Evolutionary conservation across 768 basidiomycete species (phyloP), one percentile per base, ranked within the genome.

Genomic region (Pleurotus ostreatus): DNA sequence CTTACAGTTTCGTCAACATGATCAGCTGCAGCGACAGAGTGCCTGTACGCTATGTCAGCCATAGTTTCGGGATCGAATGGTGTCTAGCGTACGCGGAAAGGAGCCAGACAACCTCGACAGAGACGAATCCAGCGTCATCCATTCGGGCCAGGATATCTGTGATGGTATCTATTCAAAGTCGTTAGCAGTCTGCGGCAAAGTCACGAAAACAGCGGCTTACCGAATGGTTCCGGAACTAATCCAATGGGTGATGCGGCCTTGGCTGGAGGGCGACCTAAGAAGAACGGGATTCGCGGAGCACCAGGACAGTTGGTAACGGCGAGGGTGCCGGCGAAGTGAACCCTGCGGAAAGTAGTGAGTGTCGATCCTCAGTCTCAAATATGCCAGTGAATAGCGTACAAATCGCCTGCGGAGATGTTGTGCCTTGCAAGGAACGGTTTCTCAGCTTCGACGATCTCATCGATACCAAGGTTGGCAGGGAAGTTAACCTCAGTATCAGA

Each of bases 291-390:
- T 13, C 69, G 71, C 6, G 78, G 78, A 18, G 75, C 74, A 59
- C 77, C 77, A 2, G 71, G 68, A 57, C 78, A 79, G 55, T 76
- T 78, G 26, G 65, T 63, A 12, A 74, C 63, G 45, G 71, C 74
- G 39, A 76, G 71, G 1, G 77, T 75, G 9, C 67, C 75, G 11
- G 78, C 78, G 57, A 80, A 75, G 55, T 77, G 74, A 45, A 81
- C 74, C 61, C 73, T 75, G 9, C 46, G 25, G 49, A 57, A 2
- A 20, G 7, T 22, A n/a, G 15, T 40, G n/a, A 38, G 56, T 2
- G 15, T 39, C 11, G 18, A 38, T 20, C 18, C 20, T 34, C 4
- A 13, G n/a, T 20, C n/a, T n/a, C n/a, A n/a, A n/a, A n/a, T n/a
- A n/a, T n/a, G n/a, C n/a, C n/a, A n/a, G n/a, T 26, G 26, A 26